Conservation (phyloP, 1,139 yeast species). For the Spathaspora sp. region DNA sequence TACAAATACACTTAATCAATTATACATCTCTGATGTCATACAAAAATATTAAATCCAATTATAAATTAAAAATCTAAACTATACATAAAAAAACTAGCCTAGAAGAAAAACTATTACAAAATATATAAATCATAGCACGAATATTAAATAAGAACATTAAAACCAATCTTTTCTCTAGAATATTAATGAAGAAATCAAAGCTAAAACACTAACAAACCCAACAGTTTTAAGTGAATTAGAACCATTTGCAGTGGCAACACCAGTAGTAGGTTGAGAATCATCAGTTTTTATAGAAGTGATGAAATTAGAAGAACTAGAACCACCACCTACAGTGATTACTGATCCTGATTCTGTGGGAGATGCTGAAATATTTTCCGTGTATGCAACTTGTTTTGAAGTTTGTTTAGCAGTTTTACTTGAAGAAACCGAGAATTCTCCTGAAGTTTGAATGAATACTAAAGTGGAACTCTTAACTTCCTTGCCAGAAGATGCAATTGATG, state of each 20-base stretch:
- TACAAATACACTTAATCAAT: no score
- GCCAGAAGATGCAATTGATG: no score
- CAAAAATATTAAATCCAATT: no score
- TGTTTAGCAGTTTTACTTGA: background rate
- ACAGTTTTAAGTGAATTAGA: conserved; percentile 2
- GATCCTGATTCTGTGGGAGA: background rate
- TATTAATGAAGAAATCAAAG: conserved; percentile 8
- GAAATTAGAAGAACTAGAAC: conserved; percentile 1
- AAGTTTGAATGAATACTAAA: background rate
- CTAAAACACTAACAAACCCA: conserved; percentile 5
- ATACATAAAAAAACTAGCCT: no score
- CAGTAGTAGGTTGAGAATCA: conserved; percentile 2
- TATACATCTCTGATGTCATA: no score
- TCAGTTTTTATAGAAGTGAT: background rate
- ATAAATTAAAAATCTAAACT: no score
- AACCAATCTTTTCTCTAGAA: background rate
- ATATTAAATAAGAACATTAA: background rate
- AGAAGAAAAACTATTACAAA: no score
- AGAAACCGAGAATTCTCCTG: background rate
- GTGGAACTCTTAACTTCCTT: background rate
- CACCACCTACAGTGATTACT: conserved; percentile 1
- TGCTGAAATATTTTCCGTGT: background rate
- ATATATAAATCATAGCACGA: background rate
- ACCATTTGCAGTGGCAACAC: conserved; percentile 4
- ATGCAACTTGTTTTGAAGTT: background rate